Evolutionary conservation across 345 rosid species (phyloP), one percentile per base, ranked within the genome.

Genomic region (Ricinus communis): DNA sequence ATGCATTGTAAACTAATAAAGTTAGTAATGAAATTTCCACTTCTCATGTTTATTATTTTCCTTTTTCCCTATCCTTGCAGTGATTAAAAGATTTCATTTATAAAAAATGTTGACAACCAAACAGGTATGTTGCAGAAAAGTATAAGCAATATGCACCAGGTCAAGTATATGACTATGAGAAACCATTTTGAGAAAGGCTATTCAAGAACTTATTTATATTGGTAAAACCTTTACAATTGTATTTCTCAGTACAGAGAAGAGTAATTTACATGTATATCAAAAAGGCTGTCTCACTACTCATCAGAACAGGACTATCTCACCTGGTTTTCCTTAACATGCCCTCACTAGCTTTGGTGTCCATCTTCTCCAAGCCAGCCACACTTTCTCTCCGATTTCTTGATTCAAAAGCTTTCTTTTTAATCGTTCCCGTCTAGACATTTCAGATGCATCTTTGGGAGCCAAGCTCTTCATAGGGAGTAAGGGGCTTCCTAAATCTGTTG

Each of bases 391-490:
- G 1, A 75, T 49, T n/a, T 82, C 69, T 8, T 78, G 72, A 73
- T 84, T 85, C 65, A 79, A 62, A 10, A 91, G 71, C 82, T 84
- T 81, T 79, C 86, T 77, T 77, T 83, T 89, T 18, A 86, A 30
- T 21, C 78, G 70, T 24, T 83, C 83, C 57, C 85, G 76, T 72
- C 60, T 86, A 11, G 91, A 82, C 24, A 56, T 74, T 10, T 85
- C 87, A 11, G 68, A 64, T 7, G 40, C 75, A 53, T 79, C 79
- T 65, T 81, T 83, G 1, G 54, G 74, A 9, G 70, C 70, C 62
- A 74, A 70, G 70, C 75, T 73, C 60, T 77, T 83, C 66, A 82
- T 11, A 9, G 86, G 80, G 9, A 63, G 63, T 56, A 65, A 75
- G 4, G 85, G 84, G 63, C 80, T 79, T 41, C 79, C 87, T 0